Evolutionary conservation across 805 yeast genomes (phyloP).

Genomic region (Candida manassasensis): DNA sequence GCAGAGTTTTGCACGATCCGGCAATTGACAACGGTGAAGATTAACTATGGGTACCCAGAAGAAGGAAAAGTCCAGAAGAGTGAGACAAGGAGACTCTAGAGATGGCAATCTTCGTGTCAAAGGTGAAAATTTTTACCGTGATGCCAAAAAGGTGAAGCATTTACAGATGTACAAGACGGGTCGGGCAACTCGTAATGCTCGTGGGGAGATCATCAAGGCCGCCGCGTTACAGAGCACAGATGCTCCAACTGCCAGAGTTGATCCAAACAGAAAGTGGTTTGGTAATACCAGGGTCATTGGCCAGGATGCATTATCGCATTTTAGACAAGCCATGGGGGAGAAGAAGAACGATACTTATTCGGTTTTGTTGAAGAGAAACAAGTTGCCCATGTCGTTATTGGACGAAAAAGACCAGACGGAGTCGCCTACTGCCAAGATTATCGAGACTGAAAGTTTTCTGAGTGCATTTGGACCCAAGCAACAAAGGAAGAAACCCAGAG

Average conservation of each 20-base stretch:
- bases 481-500: constrained; percentile 85
- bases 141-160: constrained; percentile 86
- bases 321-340: constrained; percentile 89
- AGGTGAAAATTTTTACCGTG: constrained; percentile 95
- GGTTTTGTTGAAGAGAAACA: constrained; percentile 81
- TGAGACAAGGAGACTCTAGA: constrained; percentile 72
- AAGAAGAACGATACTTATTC: constrained; percentile 78
- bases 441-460: constrained; percentile 83
- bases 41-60: constrained; percentile 81
- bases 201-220: constrained; percentile 82
- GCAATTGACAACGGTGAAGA: background rate
- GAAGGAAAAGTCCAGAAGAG: constrained; percentile 85
- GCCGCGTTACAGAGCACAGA: constrained; percentile 86
- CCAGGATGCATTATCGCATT: constrained; percentile 91
- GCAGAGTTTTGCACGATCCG: background rate
- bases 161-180: constrained; percentile 93
- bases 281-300: constrained; percentile 97
- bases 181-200: constrained; percentile 76
- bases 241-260: constrained; percentile 87
- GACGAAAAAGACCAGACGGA: constrained; percentile 80
- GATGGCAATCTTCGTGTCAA: constrained; percentile 91
- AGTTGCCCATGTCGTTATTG: constrained; percentile 89
- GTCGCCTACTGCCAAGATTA: constrained; percentile 71
- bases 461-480: constrained; percentile 92
- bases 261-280: constrained; percentile 96